A percentile compares a stretch with the other conserved stretches of the same genome.
phyloP scores from a whole-genome alignment of 1,284 basidiomycete species.

The Apiotrichum gracile region DNA sequence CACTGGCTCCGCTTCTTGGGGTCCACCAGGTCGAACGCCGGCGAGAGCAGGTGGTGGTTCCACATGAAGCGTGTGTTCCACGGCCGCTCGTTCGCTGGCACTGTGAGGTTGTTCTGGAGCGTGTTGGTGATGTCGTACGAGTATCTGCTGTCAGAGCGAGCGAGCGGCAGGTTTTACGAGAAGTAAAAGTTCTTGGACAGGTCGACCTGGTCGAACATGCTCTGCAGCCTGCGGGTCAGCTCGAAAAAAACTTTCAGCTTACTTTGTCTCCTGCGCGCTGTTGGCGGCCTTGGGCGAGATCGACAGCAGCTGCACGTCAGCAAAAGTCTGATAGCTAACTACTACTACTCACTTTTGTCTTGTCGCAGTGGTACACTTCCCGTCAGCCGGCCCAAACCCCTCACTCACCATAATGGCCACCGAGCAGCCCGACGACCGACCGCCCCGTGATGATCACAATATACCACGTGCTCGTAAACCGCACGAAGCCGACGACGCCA shows the following conservation, averaged over 20 bases:
- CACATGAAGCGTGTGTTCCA: slow-evolving; percentile 91
- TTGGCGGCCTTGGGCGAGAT: slow-evolving; percentile 55
- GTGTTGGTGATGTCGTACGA: slow-evolving; percentile 96
- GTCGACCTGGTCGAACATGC: slow-evolving; percentile 95
- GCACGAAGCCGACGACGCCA: slow-evolving; percentile 63
- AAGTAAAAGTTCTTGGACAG: slow-evolving; percentile 99
- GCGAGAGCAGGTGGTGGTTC: slow-evolving; percentile 86
- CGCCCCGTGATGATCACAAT: slow-evolving; percentile 83
- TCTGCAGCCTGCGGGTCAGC: slow-evolving; percentile 56
- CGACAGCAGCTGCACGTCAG: slow-evolving; percentile 33
- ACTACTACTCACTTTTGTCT: slow-evolving; percentile 84
- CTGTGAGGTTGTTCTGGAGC: slow-evolving; percentile 85
- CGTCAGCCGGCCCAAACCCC: neutral
- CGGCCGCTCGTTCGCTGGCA: slow-evolving; percentile 41
- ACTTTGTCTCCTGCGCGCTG: slow-evolving; percentile 72
- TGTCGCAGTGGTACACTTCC: slow-evolving; percentile 86
- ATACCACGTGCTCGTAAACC: slow-evolving; percentile 87
- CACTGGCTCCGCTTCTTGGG: slow-evolving; percentile 62
- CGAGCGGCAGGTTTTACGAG: slow-evolving; percentile 60
- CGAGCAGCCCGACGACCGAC: slow-evolving; percentile 85
- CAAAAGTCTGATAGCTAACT: neutral
- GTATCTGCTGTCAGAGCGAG: slow-evolving; percentile 56
- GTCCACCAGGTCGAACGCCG: slow-evolving; percentile 51
- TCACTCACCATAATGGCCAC: slow-evolving; percentile 71
- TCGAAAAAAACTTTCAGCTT: slow-evolving; percentile 3